Base-by-base conservation (phyloP, 257 asterid genomes). In the Rhazya stricta region DNA sequence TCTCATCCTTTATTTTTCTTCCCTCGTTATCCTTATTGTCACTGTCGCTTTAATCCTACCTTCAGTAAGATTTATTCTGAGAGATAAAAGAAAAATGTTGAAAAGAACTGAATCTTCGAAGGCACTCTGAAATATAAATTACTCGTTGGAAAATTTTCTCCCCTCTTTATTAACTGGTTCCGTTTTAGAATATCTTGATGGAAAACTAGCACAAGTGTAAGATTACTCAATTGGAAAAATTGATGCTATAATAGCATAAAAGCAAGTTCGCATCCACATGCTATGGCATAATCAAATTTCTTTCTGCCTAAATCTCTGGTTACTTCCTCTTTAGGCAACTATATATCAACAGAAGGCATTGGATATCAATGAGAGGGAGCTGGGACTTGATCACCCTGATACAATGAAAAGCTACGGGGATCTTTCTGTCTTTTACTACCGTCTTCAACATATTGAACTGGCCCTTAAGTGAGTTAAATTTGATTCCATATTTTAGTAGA, bases 371-470 rank as follows among this genome's bases (percentile, higher is more conserved):
- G 99, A 95, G 88, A 89, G 98, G 85, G 99, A 92, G 87, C 90
- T 95, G 73, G 98, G 99, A 73, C 99, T 95, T 80, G 99, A 95
- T 84, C 98, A 95, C 85, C 99, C 99, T 25, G 99, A 95, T 80
- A 95, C 99, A 13, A 95, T 95, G 99, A 95, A 95, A 88, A 93
- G 99, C 83, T 95, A 95, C 70, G 99, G 98, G 77, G 99, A 95
- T 89, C 92, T 95, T 65, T 92, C 99, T 5, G 99, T 95, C 81
- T 95, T 95, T 71, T 95, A 92, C 83, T 95, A 95, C 74, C 98
- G 99, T 76, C 99, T 95, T 83, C 99, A 95, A 77, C 97, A 95
- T 82, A 95, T 92, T 77, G 97, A 95, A 77, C 87, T 95, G 85
- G 96, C 99, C 72, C 90, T 95, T 74, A 95, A 89, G 98, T 95